These are phyloP conservation scores for Geotrichum armillariae DNA, from an alignment of 1,139 yeast genomes.

Conservation along the genomic window DNA sequence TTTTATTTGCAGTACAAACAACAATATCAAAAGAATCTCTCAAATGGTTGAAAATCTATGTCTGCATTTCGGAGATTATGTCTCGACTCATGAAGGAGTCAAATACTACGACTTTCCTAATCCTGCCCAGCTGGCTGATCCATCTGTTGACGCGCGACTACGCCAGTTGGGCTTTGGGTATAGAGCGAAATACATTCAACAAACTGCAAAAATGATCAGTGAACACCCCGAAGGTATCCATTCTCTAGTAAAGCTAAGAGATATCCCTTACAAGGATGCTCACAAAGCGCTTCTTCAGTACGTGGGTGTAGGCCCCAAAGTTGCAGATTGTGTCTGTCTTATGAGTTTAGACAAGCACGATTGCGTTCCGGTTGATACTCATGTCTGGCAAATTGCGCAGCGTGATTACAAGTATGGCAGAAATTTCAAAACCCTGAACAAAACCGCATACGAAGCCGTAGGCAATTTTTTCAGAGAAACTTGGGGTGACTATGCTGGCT, in stretches of 20 bases:
- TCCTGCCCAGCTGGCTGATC: conserved; percentile 52
- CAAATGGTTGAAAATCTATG: conserved; percentile 88
- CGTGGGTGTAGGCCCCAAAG: conserved; percentile 96
- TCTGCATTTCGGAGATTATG: conserved; percentile 62
- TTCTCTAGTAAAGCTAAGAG: conserved; percentile 40
- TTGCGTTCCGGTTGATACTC: conserved; percentile 94
- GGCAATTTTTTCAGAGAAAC: conserved; percentile 59
- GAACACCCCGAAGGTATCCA: conserved; percentile 30
- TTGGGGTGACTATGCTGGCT: conserved; percentile 94
- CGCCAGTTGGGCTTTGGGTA: conserved; percentile 82
- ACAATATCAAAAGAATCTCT: conserved; percentile 89
- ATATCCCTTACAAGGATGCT: conserved; percentile 53
- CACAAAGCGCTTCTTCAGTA: conserved; percentile 66
- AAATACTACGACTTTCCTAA: conserved; percentile 74
- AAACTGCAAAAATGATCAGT: conserved; percentile 61
- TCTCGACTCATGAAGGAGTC: conserved; percentile 57
- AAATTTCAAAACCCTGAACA: conserved; percentile 48
- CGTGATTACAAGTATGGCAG: conserved; percentile 68
- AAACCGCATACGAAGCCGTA: conserved; percentile 61
- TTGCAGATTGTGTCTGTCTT: conserved; percentile 91
- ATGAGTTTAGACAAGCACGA: conserved; percentile 91
- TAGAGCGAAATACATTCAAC: conserved; percentile 82
- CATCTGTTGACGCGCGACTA: conserved; percentile 44
- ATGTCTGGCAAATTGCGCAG: conserved; percentile 88
- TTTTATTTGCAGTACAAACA: conserved; percentile 93